phyloP scores from a whole-genome alignment of 768 basidiomycete species.

The Epithele typhae region DNA sequence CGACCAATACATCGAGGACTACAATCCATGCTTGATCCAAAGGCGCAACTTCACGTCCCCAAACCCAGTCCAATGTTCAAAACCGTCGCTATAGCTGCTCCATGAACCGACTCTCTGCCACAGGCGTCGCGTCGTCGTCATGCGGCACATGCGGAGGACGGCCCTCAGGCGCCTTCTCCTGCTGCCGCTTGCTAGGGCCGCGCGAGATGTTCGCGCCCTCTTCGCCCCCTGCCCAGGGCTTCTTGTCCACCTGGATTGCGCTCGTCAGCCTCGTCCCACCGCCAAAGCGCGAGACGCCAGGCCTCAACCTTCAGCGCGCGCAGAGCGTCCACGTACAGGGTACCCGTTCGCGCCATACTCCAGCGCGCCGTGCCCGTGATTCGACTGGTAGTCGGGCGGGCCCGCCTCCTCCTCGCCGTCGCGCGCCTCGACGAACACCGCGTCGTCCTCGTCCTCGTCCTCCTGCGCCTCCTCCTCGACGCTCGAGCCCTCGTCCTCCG shows the following conservation, averaged over 20 bases:
- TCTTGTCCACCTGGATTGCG: slow-evolving; percentile 46
- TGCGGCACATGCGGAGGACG: slow-evolving; percentile 31
- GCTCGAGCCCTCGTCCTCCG: slow-evolving; percentile 60
- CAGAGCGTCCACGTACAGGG: slow-evolving; percentile 19
- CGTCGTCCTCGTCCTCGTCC: slow-evolving; percentile 40
- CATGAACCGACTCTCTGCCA: slow-evolving; percentile 21
- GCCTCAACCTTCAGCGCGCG: slow-evolving; percentile 16
- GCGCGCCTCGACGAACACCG: slow-evolving; percentile 44
- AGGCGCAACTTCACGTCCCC: too few species aligned
- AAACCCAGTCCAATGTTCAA: too few species aligned
- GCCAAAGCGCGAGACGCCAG: neutral
- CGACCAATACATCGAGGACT: too few species aligned
- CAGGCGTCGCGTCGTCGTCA: too few species aligned
- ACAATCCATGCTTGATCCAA: too few species aligned
- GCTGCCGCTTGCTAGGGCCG: slow-evolving; percentile 53
- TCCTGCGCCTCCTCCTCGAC: slow-evolving; percentile 43
- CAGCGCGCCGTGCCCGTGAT: slow-evolving; percentile 24
- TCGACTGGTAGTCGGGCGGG: slow-evolving; percentile 57
- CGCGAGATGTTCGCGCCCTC: slow-evolving; percentile 34
- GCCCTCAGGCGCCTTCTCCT: slow-evolving; percentile 72
- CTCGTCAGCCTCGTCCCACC: slow-evolving; percentile 2
- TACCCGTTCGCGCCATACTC: slow-evolving; percentile 33
- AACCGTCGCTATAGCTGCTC: slow-evolving; percentile 11
- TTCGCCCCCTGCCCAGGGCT: too few species aligned
- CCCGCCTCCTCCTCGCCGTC: slow-evolving; percentile 43